Conservation (phyloP, 2,329 filamentous ascomycete species). For the Incumbomyces delicatus region DNA sequence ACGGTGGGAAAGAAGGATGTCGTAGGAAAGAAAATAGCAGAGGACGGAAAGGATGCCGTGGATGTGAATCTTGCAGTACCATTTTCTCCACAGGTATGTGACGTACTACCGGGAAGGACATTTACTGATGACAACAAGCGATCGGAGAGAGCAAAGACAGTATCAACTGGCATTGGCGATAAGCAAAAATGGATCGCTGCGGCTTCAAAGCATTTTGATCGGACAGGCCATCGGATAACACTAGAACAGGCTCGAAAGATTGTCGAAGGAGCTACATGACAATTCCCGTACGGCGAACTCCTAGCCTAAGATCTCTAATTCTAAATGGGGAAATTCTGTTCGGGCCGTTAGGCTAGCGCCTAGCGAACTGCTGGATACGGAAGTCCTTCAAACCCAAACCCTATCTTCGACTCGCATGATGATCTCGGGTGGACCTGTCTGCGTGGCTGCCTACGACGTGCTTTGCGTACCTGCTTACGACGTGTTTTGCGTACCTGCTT, state of each 20-base stretch:
- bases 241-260: constrained; percentile 15
- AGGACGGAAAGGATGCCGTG: background rate
- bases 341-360: no score
- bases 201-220: constrained; percentile 20
- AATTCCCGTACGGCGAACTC: no score
- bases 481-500: no score
- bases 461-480: no score
- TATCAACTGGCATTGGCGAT: background rate
- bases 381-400: no score
- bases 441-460: no score
- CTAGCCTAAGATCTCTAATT: background rate
- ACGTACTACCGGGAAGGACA: no score
- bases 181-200: constrained; percentile 14
- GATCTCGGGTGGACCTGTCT: no score
- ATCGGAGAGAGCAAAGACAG: background rate
- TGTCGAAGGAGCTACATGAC: constrained; percentile 9
- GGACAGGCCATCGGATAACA: constrained; percentile 19
- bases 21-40: background rate
- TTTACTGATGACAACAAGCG: background rate
- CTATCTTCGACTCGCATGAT: no score
- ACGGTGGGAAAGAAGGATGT: constrained; percentile 1
- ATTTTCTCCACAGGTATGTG: no score
- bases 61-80: background rate
- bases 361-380: no score
- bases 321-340: background rate